Base-by-base conservation (phyloP, 257 asterid genomes). In the Lithospermum erythrorhizon region DNA sequence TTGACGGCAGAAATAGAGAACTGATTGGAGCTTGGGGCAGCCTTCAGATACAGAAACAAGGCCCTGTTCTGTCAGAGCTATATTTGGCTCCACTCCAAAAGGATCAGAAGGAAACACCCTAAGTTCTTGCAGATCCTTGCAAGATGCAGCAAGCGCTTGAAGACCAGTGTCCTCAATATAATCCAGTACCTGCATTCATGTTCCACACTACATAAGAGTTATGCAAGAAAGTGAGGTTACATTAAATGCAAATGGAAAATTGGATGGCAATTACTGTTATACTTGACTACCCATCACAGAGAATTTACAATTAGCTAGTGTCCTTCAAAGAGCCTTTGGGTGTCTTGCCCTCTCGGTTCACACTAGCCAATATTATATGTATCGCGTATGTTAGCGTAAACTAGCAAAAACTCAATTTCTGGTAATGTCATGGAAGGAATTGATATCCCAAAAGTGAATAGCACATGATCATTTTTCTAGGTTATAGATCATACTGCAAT, bases 121-220 rank as follows among this genome's bases (percentile, higher is more conserved):
- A 59, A 59, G 53, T 45, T 59, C 63, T 59, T 59, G 29, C 41
- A 59, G 53, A 14, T 59, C 53, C 63, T 59, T 37, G 10, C 27
- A 56, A 56, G 59, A 56, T 41, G 59, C 27, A 0, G 73, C 73
- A 48, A 69, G 25, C 22, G 35, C 53, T 29, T 63, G 58, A 22
- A 69, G 64, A 49, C 73, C 73, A 21, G 35, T 30, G 58, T 69
- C 73, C 58, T 63, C 73, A 47, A 69, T 69, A 48, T 21, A 69
- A 61, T 69, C 73, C 25, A 63, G 60, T 21, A 69, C 69, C 73
- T 69, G 69, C 48, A 52, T 19, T 49, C 32, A 17, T 48, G 54
- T 20, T 16, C 35, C 58, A 16, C 45, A 48, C 15, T 10, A 7
- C 13, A 35, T 9, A 61, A 7, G 30, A 21, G 41, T 25, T 9